Evolutionary conservation across 176 grass and related monocot species (phyloP), one percentile per base, ranked within the genome.

Genomic region (Raddia distichophylla): DNA sequence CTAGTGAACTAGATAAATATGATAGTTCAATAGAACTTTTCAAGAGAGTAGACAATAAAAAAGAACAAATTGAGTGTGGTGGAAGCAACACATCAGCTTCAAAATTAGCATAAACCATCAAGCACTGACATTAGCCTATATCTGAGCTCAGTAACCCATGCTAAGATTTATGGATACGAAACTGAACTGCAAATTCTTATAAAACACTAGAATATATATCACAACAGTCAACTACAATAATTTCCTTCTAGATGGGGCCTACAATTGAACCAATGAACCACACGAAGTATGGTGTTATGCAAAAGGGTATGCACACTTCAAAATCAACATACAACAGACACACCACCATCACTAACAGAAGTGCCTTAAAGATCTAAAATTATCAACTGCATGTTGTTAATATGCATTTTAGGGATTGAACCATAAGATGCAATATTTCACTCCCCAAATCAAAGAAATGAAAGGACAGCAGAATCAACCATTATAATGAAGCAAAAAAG

Each of bases 1-100:
- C 37, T 70, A 40, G 52, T 52, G 5, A 84, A 89, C 78, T 72
- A 63, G 46, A 34, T 32, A 73, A 79, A 59, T n/a, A 64, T 69
- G 58, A 84, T 5, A 43, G 69, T 59, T 20, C 40, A 35, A 64
- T 50, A 77, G 1, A 81, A 82, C 8, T 48, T 78, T 65, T 56
- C 10, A n/a, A 67, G 67, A 68, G 65, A 72, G 12, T 59, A 43
- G 5, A 15, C 22, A 64, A 83, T 54, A 69, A 49, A 60, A 78
- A 60, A 78, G 20, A 85, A 82, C 3, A 5, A 82, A 32, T 68
- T 52, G 1, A 67, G 74, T 37, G 62, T 58, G 64, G 66, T 69
- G 65, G 17, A 81, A 42, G 13, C 58, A 73, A 61, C 40, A 86
- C 56, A 15, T 44, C 64, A 79, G 72, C 67, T 56, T 78, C 75